phyloP scores from a whole-genome alignment of 2,329 filamentous ascomycete genomes.

The Bertia moriformis region DNA sequence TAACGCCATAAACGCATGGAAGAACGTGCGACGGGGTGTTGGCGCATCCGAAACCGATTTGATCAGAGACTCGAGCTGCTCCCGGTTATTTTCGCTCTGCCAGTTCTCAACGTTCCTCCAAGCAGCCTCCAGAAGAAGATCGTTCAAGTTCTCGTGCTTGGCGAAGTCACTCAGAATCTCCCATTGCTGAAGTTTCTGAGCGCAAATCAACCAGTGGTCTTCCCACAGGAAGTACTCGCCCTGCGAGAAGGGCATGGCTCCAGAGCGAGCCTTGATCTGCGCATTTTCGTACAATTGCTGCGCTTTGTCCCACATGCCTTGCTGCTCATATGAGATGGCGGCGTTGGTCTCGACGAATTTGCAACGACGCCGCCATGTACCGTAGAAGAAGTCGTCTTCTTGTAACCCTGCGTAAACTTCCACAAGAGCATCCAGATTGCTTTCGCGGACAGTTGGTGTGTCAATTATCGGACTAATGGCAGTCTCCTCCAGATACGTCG shows the following conservation, averaged over 20 bases:
- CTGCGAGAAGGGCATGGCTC: conserved; percentile 88
- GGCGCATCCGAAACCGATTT: conserved; percentile 97
- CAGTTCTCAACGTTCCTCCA: conserved; percentile 95
- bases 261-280: conserved; percentile 91
- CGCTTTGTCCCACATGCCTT: conserved; percentile 98
- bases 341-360: conserved; percentile 97
- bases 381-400: conserved; percentile 95
- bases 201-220: conserved; percentile 95
- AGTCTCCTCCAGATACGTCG: conserved; percentile 77
- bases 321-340: conserved; percentile 92
- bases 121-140: conserved; percentile 83
- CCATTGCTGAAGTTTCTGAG: conserved; percentile 97
- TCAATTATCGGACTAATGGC: conserved; percentile 75
- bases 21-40: conserved; percentile 84
- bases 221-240: conserved; percentile 99
- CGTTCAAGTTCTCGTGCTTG: conserved; percentile 97
- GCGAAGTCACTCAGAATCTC: conserved; percentile 94
- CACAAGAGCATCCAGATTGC: conserved; percentile 87
- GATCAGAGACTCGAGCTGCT: conserved; percentile 81
- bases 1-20: conserved; percentile 95
- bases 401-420: conserved; percentile 81
- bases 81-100: conserved; percentile 71
- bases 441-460: conserved; percentile 72
- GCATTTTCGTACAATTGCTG: conserved; percentile 93
- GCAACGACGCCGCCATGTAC: conserved; percentile 85